A percentile compares a stretch with the other conserved stretches of the same genome.
phyloP scores from a whole-genome alignment of 2,329 filamentous ascomycete genomes.

The Sporothrix pallida region DNA sequence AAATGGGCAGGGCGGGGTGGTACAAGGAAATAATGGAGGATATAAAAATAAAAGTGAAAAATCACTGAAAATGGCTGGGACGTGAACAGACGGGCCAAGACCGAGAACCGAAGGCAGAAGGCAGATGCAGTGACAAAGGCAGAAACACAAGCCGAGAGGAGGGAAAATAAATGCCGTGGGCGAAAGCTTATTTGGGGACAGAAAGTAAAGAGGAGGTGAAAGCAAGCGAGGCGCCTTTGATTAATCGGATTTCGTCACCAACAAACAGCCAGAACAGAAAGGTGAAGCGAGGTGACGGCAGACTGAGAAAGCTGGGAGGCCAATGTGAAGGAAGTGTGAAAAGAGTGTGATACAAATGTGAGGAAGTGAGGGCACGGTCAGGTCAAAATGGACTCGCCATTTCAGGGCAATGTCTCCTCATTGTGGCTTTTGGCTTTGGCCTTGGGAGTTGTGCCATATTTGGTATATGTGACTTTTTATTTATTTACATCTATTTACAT shows the following conservation, averaged over 20 bases:
- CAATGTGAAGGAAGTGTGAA: neutral
- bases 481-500: neutral
- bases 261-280: neutral
- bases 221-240: constrained; percentile 2
- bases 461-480: neutral
- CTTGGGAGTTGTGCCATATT: neutral
- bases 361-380: neutral
- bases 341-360: neutral
- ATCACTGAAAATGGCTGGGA: neutral
- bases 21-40: neutral
- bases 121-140: neutral
- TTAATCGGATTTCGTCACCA: neutral
- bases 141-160: neutral
- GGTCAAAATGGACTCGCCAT: neutral
- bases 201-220: constrained; percentile 3
- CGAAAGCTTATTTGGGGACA: neutral
- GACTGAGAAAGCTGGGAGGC: neutral
- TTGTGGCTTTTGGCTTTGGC: neutral
- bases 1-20: neutral
- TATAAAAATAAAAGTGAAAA: no score
- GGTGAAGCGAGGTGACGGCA: neutral
- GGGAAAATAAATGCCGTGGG: constrained; percentile 17
- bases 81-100: neutral
- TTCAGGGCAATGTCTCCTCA: neutral
- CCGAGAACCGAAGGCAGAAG: neutral